Evolutionary conservation across 2,329 filamentous ascomycete genomes (phyloP), one percentile per base, ranked within the genome.

Genomic region (Paradendryphiella salina): DNA sequence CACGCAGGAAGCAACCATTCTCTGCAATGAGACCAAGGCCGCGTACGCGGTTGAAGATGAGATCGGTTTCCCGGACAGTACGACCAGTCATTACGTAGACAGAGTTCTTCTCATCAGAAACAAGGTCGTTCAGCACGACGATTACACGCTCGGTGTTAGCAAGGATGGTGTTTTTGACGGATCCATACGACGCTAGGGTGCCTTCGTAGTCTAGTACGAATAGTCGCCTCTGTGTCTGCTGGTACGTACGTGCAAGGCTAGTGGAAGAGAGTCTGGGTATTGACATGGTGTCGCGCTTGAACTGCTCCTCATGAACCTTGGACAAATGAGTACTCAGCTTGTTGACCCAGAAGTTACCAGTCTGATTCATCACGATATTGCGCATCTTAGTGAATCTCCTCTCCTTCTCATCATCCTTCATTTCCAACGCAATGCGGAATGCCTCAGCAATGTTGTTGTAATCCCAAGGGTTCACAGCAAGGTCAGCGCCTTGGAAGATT

Each of bases 191-290:
- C 35, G 94, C 89, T 6, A 97, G 78, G 0, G 93, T 97, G 36
- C 91, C 93, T 72, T 97, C 93, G 66, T 96, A 96, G 67, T 97
- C 93, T 36, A 97, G 80, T 58, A 97, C 86, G 73, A 97, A 94
- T 2, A 97, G 79, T 13, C 92, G 85, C 15, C 84, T 82, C 34
- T 83, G 73, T 0, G 88, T 83, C 7, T 77, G 71, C 52, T 81
- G 77, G 72, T 96, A 97, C 54, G 84, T 80, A 39, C 83, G 76
- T 2, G 80, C 75, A 1, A 96, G 77, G 1, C 79, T 75, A 35
- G 78, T 82, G 17, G 92, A 75, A 2, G 89, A 92, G 3, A 97
- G 79, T 1, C 94, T 87, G 15, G 94, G 93, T 8, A 96, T 89
- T 0, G 90, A 88, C 34, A 88, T 89, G 49, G 90, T 90, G 61